A percentile compares a stretch with the other conserved stretches of the same genome.
These are phyloP conservation scores for Candida patagonica DNA, from an alignment of 805 yeast genomes.

Conservation along the genomic window DNA sequence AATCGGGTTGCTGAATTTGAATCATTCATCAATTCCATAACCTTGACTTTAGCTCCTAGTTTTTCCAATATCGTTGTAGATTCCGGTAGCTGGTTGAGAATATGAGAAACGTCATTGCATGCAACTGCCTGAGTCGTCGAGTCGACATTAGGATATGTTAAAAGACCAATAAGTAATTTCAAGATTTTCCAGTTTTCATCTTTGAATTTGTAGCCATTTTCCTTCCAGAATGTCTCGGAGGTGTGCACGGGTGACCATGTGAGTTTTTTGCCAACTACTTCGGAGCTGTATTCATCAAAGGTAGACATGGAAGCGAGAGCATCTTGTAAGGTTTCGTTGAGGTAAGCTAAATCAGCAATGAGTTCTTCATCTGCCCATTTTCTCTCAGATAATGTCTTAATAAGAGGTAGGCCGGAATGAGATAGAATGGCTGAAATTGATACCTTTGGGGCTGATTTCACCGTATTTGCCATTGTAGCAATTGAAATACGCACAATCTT, in stretches of 20 bases:
- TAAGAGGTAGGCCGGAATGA: constrained; percentile 62
- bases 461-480: constrained; percentile 45
- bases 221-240: constrained; percentile 82
- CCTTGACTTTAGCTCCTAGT: constrained; percentile 59
- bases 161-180: constrained; percentile 43
- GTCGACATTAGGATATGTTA: constrained; percentile 23
- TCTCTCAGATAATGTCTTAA: constrained; percentile 65
- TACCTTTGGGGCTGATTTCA: constrained; percentile 25
- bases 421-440: constrained; percentile 61
- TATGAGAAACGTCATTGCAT: constrained; percentile 55
- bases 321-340: constrained; percentile 54
- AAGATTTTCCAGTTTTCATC: constrained; percentile 67
- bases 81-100: constrained; percentile 56
- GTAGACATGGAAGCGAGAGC: constrained; percentile 76
- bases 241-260: constrained; percentile 91
- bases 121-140: constrained; percentile 44
- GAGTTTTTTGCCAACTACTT: constrained; percentile 67
- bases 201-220: constrained; percentile 67
- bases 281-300: constrained; percentile 84
- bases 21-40: constrained; percentile 76
- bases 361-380: constrained; percentile 95
- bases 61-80: constrained; percentile 44
- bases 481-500: constrained; percentile 81
- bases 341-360: constrained; percentile 53
- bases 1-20: constrained; percentile 82